phyloP scores from a whole-genome alignment of 768 basidiomycete genomes.

The Kwoniella bestiolae region DNA sequence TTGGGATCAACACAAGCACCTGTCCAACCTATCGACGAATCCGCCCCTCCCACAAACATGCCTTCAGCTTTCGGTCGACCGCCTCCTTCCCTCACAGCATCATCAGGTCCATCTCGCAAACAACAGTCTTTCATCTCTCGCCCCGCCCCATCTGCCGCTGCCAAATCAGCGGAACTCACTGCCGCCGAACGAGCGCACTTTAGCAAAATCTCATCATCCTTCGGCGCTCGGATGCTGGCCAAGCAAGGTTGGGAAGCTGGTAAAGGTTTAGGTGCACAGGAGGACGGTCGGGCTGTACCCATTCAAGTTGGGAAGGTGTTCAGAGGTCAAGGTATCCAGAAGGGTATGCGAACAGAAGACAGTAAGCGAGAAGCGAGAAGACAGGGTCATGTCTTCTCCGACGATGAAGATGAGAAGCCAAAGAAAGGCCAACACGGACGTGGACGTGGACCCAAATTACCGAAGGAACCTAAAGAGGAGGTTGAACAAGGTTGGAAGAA shows the following conservation, averaged over 20 bases:
- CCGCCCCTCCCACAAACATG: slow-evolving; percentile 10
- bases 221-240: slow-evolving; percentile 85
- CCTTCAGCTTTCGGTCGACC: slow-evolving; percentile 34
- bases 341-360: slow-evolving; percentile 56
- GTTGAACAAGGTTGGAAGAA: slow-evolving; percentile 81
- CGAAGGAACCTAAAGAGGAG: slow-evolving; percentile 59
- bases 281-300: slow-evolving; percentile 55
- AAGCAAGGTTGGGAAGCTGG: slow-evolving; percentile 95
- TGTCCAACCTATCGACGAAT: slow-evolving; percentile 35
- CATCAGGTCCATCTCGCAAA: slow-evolving; percentile 21
- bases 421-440: slow-evolving; percentile 30
- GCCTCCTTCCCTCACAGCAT: slow-evolving; percentile 18
- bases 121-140: slow-evolving; percentile 34
- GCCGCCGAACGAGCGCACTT: slow-evolving; percentile 79
- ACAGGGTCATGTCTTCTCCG: slow-evolving; percentile 48
- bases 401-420: slow-evolving; percentile 53
- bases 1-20: slow-evolving; percentile 41
- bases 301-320: slow-evolving; percentile 47
- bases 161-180: slow-evolving; percentile 62
- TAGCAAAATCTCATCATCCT: slow-evolving; percentile 71
- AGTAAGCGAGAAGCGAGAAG: slow-evolving; percentile 55
- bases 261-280: slow-evolving; percentile 53
- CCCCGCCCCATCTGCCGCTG: slow-evolving; percentile 52
- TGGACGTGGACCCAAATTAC: slow-evolving; percentile 19
- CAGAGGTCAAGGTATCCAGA: slow-evolving; percentile 51